Evolutionary conservation across 2,329 filamentous ascomycete genomes (phyloP).

Genomic region (Alternaria rosae): DNA sequence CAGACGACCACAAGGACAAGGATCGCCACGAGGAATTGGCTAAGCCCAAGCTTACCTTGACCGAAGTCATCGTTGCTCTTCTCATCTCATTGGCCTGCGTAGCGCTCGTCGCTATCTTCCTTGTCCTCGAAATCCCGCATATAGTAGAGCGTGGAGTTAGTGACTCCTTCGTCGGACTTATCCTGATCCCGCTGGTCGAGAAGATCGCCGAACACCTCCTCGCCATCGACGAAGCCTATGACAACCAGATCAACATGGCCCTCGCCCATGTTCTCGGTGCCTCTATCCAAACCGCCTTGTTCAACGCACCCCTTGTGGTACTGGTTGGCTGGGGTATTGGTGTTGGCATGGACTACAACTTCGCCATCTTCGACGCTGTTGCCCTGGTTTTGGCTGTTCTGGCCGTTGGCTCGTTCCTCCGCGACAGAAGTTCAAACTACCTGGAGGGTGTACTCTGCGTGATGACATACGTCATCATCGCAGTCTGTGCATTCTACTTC

Average conservation of each 20-base stretch:
- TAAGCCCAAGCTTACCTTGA: conserved; percentile 76
- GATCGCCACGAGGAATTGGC: conserved; percentile 67
- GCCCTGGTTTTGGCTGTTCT: conserved; percentile 84
- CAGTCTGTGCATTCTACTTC: conserved; percentile 68
- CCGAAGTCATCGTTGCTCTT: conserved; percentile 74
- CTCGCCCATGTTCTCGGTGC: conserved; percentile 85
- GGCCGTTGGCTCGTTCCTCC: conserved; percentile 84
- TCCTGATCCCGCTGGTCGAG: conserved; percentile 81
- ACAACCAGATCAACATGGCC: conserved; percentile 84
- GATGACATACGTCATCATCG: conserved; percentile 70
- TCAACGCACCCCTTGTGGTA: conserved; percentile 84
- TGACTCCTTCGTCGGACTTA: conserved; percentile 70
- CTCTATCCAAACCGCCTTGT: conserved; percentile 86
- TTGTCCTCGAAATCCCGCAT: conserved; percentile 75
- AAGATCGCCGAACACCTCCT: conserved; percentile 85
- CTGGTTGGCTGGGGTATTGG: conserved; percentile 82
- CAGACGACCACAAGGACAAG: conserved; percentile 72
- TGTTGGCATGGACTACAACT: conserved; percentile 75
- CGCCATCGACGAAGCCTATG: conserved; percentile 84
- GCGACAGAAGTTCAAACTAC: conserved; percentile 90
- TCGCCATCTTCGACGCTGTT: conserved; percentile 85
- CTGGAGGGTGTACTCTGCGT: conserved; percentile 85
- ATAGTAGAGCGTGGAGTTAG: conserved; percentile 62
- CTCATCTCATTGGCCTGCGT: conserved; percentile 71
- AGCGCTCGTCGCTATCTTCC: conserved; percentile 73